A percentile compares a stretch with the other conserved stretches of the same genome.
These are phyloP conservation scores for Rhizophora mangle DNA, from an alignment of 345 rosid genomes.

Conservation along the genomic window DNA sequence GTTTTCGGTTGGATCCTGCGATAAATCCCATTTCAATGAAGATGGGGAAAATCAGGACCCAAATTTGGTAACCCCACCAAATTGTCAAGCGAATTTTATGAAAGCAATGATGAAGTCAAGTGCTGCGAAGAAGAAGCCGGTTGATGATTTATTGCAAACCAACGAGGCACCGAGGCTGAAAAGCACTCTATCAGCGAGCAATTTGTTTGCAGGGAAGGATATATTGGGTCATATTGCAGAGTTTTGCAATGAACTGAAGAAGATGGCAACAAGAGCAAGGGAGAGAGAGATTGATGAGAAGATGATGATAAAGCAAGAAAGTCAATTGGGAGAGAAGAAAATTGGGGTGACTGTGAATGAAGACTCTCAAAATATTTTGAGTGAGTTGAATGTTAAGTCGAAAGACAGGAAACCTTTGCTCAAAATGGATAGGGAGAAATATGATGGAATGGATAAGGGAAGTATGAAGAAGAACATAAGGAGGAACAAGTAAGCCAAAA, in stretches of 20 bases:
- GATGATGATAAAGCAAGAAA: constrained; percentile 26
- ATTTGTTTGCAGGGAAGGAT: constrained; percentile 76
- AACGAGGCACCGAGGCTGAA: constrained; percentile 51
- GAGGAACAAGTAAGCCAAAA: constrained; percentile 49
- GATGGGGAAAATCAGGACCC: constrained; percentile 77
- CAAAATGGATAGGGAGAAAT: constrained; percentile 39
- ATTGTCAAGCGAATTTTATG: constrained; percentile 40
- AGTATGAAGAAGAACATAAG: constrained; percentile 50
- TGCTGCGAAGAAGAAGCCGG: constrained; percentile 48
- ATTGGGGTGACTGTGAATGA: constrained; percentile 23
- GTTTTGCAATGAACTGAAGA: constrained; percentile 79
- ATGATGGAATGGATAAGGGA: constrained; percentile 30
- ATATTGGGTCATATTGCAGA: constrained; percentile 72
- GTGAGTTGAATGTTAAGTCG: constrained; percentile 31
- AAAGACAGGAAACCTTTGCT: constrained; percentile 66
- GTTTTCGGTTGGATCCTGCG: constrained; percentile 31
- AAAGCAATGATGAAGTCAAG: constrained; percentile 53
- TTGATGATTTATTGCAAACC: constrained; percentile 24
- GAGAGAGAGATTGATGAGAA: constrained; percentile 54
- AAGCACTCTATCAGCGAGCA: constrained; percentile 73
- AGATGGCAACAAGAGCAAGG: constrained; percentile 59
- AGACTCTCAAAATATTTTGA: constrained; percentile 32
- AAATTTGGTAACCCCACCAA: constrained; percentile 46
- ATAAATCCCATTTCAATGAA: constrained; percentile 24
- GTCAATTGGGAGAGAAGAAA: constrained; percentile 23